phyloP scores from a whole-genome alignment of 139 green algal genomes.

The Astrephomene gubernaculifera region DNA sequence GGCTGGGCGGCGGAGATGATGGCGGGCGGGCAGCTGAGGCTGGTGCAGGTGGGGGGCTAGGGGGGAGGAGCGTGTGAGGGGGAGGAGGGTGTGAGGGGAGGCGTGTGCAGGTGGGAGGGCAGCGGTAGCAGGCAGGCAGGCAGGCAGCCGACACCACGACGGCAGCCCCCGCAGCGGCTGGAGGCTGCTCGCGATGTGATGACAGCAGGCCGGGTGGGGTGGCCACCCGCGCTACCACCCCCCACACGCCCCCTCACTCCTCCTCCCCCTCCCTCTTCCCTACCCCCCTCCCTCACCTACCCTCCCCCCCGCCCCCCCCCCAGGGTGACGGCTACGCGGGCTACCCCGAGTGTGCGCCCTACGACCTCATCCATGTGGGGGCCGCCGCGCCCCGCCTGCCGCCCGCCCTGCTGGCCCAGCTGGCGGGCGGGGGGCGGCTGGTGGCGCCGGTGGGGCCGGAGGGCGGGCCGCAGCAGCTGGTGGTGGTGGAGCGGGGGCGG shows the following conservation, averaged over 20 bases:
- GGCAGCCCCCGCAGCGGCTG: too few relatives aligned
- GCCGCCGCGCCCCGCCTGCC: constrained; percentile 71
- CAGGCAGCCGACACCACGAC: too few relatives aligned
- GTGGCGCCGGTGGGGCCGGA: constrained; percentile 77
- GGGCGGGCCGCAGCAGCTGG: constrained; percentile 42
- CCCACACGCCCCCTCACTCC: not conserved
- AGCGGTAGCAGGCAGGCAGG: too few relatives aligned
- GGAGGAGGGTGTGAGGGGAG: too few relatives aligned
- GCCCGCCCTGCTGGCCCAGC: constrained; percentile 65
- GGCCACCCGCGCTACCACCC: too few relatives aligned
- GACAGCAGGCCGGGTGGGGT: too few relatives aligned
- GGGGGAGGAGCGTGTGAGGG: not conserved
- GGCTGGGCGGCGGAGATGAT: constrained; percentile 36
- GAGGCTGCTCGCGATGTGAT: too few relatives aligned
- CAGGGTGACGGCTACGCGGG: constrained; percentile 42
- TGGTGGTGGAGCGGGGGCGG: constrained; percentile 50
- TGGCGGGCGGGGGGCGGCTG: constrained; percentile 72
- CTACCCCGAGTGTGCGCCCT: constrained; percentile 62
- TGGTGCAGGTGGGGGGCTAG: constrained; percentile 14
- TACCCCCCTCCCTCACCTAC: not conserved
- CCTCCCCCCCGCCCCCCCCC: not conserved
- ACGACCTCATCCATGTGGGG: constrained; percentile 94
- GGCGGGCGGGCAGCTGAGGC: not conserved
- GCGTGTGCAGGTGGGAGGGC: too few relatives aligned
- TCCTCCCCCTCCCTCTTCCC: not conserved